Base-by-base conservation (phyloP, 441 rosid species). In the Theobroma grandiflorum region DNA sequence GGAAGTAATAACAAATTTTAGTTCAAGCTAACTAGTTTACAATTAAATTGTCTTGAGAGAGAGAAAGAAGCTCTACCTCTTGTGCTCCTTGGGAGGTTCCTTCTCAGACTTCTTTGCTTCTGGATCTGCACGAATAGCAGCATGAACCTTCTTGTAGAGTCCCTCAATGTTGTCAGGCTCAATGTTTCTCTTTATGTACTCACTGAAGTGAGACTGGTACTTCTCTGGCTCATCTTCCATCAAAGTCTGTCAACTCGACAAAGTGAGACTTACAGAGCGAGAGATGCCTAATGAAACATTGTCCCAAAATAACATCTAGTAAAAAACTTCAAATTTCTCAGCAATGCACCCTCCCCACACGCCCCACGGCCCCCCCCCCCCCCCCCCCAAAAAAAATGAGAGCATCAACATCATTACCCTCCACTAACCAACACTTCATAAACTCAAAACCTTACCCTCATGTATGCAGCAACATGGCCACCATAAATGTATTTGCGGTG, bases 191-290 rank as follows among this genome's bases (percentile, higher is more conserved):
- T 93, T 94, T 65, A 91, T 75, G 81, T 84, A 94, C 75, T 87
- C 95, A 72, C 93, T 85, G 77, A 94, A 94, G 76, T 94, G 97
- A 84, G 89, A 35, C 82, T 94, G 97, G 70, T 90, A 94, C 88
- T 93, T 94, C 87, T 94, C 98, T 8, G 98, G 93, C 65, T 93
- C 98, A 53, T 94, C 98, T 80, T 91, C 98, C 71, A 59, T 81
- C 85, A 94, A 77, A 15, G 82, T 83, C 96, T 94, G 82, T 20
- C 62, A 12, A 73, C 10, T 78, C 31, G 50, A 14, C 45, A 71
- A 50, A 33, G 75, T 71, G 61, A 71, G 26, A 71, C 50, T 31
- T 26, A 31, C 45, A 33, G 31, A 18, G n/a, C 14, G 15, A 59
- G 35, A 65, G 42, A 16, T 58, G 42, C 3, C 1, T 52, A 42